These are phyloP conservation scores for Leersia perrieri DNA, from an alignment of 176 grass and related monocot genomes.

Conservation along the genomic window DNA sequence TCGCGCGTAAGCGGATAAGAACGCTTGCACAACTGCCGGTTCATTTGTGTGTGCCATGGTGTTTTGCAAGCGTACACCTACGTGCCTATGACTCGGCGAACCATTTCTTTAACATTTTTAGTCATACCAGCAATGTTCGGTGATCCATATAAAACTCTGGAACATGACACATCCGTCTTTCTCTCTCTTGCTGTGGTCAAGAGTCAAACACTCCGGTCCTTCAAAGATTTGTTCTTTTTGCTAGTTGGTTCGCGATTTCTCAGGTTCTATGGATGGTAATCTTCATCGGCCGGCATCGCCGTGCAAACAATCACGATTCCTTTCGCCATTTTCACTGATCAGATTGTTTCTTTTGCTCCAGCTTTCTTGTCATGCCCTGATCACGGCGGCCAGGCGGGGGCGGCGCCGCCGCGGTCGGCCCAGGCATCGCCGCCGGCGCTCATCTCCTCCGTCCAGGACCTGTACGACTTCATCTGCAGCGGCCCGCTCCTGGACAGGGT, in stretches of 20 bases:
- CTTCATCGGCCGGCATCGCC: not conserved
- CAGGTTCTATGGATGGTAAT: conserved; percentile 34
- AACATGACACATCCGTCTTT: not conserved
- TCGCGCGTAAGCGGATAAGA: conserved; percentile 12
- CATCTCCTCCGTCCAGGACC: conserved; percentile 59
- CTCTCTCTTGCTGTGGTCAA: not conserved
- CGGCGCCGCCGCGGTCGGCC: conserved; percentile 19
- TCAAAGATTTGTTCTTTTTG: not conserved
- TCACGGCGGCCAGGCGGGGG: conserved; percentile 4
- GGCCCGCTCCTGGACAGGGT: conserved; percentile 80
- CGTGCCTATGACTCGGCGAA: not conserved
- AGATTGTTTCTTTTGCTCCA: not conserved
- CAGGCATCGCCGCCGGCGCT: conserved; percentile 62
- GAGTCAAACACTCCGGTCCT: not conserved
- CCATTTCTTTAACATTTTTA: not conserved
- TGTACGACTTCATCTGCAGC: conserved; percentile 80
- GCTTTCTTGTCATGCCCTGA: conserved; percentile 45
- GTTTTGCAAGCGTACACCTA: not conserved
- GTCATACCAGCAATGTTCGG: not conserved
- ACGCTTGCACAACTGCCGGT: not conserved
- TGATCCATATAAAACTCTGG: not conserved
- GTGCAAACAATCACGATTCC: not conserved
- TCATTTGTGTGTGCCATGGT: not conserved
- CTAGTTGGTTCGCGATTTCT: not conserved
- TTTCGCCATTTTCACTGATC: not conserved